Evolutionary conservation across 2,329 filamentous ascomycete species (phyloP).

Genomic region (Westerdykella sp.): DNA sequence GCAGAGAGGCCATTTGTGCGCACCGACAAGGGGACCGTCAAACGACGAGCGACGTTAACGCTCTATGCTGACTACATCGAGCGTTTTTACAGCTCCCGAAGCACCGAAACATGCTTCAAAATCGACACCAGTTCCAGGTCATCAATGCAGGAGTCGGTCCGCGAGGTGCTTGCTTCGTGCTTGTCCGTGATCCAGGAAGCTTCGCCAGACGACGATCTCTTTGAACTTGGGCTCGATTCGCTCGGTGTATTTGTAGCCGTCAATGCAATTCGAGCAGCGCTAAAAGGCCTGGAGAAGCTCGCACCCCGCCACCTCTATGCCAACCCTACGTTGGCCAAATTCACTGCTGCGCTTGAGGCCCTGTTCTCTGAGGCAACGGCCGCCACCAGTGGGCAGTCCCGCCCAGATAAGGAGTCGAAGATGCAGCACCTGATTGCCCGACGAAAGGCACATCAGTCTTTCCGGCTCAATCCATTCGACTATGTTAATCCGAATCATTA

Average conservation of each 20-base stretch:
- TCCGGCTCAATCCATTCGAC: slow-evolving; percentile 30
- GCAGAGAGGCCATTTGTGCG: slow-evolving; percentile 42
- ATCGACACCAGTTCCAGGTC: slow-evolving; percentile 7
- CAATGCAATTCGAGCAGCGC: slow-evolving; percentile 29
- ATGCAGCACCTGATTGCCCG: slow-evolving; percentile 8
- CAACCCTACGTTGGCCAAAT: slow-evolving; percentile 19
- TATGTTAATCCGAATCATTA: slow-evolving; percentile 23
- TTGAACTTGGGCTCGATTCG: slow-evolving; percentile 31
- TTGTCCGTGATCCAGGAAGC: slow-evolving; percentile 6
- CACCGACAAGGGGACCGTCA: slow-evolving; percentile 20
- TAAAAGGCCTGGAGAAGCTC: slow-evolving; percentile 23
- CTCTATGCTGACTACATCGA: slow-evolving; percentile 46
- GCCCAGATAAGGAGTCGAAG: background rate
- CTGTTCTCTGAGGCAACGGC: too few relatives aligned
- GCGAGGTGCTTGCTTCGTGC: slow-evolving; percentile 5
- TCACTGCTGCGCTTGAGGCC: slow-evolving; percentile 18
- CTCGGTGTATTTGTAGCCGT: slow-evolving; percentile 23
- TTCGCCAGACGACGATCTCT: slow-evolving; percentile 25
- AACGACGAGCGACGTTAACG: slow-evolving; percentile 36
- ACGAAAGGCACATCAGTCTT: slow-evolving; percentile 21
- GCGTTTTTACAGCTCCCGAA: slow-evolving; percentile 35
- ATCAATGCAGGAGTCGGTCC: slow-evolving; percentile 6
- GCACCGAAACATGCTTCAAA: slow-evolving; percentile 1
- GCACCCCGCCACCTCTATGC: slow-evolving; percentile 34
- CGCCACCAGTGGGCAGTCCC: background rate